Evolutionary conservation across 257 asterid species (phyloP), one percentile per base, ranked within the genome.

Genomic region (Echites panduratus): DNA sequence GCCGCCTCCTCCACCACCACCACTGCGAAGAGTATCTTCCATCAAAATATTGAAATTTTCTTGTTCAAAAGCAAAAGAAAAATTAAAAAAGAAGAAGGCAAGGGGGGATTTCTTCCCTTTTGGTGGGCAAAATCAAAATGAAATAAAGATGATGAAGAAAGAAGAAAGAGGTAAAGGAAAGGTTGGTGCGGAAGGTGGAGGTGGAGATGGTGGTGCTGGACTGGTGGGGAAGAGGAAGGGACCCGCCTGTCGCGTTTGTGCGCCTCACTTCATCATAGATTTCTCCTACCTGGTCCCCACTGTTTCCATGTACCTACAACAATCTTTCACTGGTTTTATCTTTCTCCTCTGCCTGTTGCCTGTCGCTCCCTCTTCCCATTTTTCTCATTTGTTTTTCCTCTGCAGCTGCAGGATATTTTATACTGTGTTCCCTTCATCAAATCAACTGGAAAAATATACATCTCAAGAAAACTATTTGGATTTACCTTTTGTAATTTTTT

Each of bases 221-320:
- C 38, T 1, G 38, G 38, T 32, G 38, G 9, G 22, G 26, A 69
- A 57, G 58, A 10, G 9, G 74, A 22, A 13, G 87, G 91, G 87
- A 22, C 80, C 87, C 79, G 9, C 10, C 5, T 91, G 96, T 91
- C 92, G 85, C 89, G 72, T 85, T 79, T 85, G 83, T 87, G 91
- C 85, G 87, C 84, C 73, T 76, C 95, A 80, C 72, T 68, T 75
- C 87, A 82, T 84, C 77, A 82, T 84, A 77, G 86, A 76, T 78
- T 75, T 83, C 84, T 82, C 84, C 90, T 62, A 72, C 75, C 76
- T 68, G 73, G 87, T 61, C 78, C 91, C 89, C 76, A 41, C 45
- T 43, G 58, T 43, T 52, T 26, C 64, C 61, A 29, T 11, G 62
- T 24, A 64, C 57, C 45, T 26, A 14, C 71, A 48, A 4, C 72